Evolutionary conservation across 202 grass and related monocot species (phyloP), one percentile per base, ranked within the genome.

Genomic region (Musa balbisiana): DNA sequence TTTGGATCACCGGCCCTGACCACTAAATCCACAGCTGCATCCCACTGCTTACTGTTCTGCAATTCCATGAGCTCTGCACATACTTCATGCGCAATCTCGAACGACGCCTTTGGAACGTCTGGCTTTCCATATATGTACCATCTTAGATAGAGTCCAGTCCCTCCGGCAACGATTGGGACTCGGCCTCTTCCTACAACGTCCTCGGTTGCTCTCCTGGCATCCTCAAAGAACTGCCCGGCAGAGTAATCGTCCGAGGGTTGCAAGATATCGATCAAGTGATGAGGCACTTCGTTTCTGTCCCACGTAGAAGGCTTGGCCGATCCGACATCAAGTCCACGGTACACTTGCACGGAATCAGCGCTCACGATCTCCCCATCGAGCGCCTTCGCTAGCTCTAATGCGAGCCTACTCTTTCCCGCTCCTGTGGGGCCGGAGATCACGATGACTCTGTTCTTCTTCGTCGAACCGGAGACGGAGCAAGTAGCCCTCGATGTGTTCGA

Each of bases 81-180:
- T 63, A 89, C 93, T 67, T 80, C 82, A 0, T 78, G 78, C 0
- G 84, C 59, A 4, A 83, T 51, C 69, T 81, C 82, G 15, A 78
- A 51, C 22, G 86, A 92, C 1, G 90, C 85, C 15, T 82, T 89
- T 0, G 93, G 93, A 43, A 97, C 88, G 54, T 73, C 56, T 0
- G 93, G 93, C 82, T 97, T 97, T 49, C 93, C 93, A 19, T 97
- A 97, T 20, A 97, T 85, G 78, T 87, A 97, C 93, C 93, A 97
- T 62, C 93, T 49, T 0, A 97, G 22, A 82, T 97, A 97, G 2
- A 97, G 84, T 27, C 93, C 93, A 0, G 93, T 97, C 25, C 93
- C 93, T 6, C 93, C 93, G 0, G 86, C 80, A 6, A 97, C 81
- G 11, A 97, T 73, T 0, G 93, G 93, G 20, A 93, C 90, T 1